Base-by-base conservation (phyloP, 441 rosid species). In the Theobroma grandiflorum region DNA sequence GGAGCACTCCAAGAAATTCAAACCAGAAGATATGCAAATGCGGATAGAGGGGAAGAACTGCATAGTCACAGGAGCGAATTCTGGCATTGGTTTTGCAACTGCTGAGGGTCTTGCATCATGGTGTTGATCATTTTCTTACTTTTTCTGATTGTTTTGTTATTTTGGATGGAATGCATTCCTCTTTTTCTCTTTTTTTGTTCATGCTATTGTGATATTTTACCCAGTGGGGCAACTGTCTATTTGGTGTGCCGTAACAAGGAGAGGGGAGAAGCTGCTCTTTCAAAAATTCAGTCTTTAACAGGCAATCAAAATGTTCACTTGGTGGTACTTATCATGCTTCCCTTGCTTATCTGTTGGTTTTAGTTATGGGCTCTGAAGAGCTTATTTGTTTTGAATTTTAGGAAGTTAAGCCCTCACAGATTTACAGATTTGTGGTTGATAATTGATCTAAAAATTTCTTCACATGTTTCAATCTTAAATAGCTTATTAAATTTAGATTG, bases 71-170 rank as follows among this genome's bases (percentile, higher is more conserved):
- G 98, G 99, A 75, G 98, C 98, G 4, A 96, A 94, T 84, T 90
- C 99, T 26, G 98, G 98, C 76, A 88, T 94, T 81, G 99, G 99
- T 74, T 96, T 81, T 84, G 92, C 98, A 8, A 84, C 97, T 31
- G 96, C 98, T 16, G 93, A 94, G 88, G 97, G 93, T 71, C 94
- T 94, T 83, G 98, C 98, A 86, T 89, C 97, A 15, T 89, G 94
- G 99, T 94, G 75, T 42, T 49, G 81, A 75, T 72, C 74, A 8
- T 72, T 43, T 31, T 75, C 72, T 20, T 12, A 16, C 49, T 37
- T 49, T 42, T 78, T 72, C 8, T 20, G 55, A 64, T 70, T 53
- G 35, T 80, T 57, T 63, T 26, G 4, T 50, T 77, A 22, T 80
- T n/a, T 53, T 57, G 10, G n/a, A 22, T 45, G 40, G 5, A 49